Percentiles rank a stretch among this genome's conserved stretches.
phyloP scores from a whole-genome alignment of 2,329 filamentous ascomycete genomes.

The Aureobasidium vineae region DNA sequence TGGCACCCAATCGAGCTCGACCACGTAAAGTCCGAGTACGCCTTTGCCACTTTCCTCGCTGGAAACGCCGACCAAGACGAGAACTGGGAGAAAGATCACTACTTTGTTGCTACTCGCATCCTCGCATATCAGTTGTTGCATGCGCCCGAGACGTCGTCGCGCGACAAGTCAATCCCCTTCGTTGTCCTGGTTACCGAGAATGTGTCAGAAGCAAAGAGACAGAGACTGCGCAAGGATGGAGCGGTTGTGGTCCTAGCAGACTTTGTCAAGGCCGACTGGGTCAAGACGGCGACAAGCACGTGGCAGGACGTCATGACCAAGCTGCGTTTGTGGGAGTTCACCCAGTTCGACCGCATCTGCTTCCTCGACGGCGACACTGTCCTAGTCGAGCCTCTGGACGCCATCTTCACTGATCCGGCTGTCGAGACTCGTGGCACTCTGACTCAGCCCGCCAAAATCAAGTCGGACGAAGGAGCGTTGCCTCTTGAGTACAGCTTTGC shows the following conservation, averaged over 20 bases:
- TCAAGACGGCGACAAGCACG: conserved; percentile 33
- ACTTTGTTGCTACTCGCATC: conserved; percentile 36
- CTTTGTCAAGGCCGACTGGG: conserved; percentile 38
- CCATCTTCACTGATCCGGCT: conserved; percentile 39
- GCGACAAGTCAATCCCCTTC: conserved; percentile 34
- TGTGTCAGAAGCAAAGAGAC: conserved; percentile 33
- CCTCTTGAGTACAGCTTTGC: conserved; percentile 39
- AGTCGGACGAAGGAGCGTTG: conserved; percentile 34
- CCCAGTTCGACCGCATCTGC: conserved; percentile 40
- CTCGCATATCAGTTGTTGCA: conserved; percentile 38
- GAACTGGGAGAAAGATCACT: conserved; percentile 34
- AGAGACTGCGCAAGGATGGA: conserved; percentile 35
- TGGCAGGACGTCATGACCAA: conserved; percentile 44
- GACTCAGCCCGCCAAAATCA: conserved; percentile 29
- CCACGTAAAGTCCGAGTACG: conserved; percentile 30
- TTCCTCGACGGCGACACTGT: conserved; percentile 41
- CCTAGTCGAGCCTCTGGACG: conserved; percentile 35
- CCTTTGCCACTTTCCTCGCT: conserved; percentile 36
- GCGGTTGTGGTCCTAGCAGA: conserved; percentile 34
- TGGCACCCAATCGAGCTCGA: conserved; percentile 15
- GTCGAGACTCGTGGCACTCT: conserved; percentile 32
- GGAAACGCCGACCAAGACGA: conserved; percentile 30
- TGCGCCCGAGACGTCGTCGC: conserved; percentile 34
- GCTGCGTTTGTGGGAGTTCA: conserved; percentile 42
- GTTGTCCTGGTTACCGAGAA: conserved; percentile 36